Base-by-base conservation (phyloP, 176 grass and related monocot species). In the Carex parvula region DNA sequence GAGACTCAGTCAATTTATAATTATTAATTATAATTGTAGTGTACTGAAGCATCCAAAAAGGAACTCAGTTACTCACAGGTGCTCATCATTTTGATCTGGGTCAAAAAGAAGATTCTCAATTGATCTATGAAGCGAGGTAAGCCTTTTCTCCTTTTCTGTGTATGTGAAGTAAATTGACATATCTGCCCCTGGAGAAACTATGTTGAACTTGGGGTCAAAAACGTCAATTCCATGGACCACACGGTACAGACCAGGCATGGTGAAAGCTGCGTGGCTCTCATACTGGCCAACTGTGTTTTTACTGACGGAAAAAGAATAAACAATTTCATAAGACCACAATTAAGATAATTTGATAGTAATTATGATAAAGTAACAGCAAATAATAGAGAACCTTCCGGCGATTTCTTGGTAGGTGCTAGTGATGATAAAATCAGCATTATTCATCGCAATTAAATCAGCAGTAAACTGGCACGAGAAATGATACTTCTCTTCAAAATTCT, bases 371-470 rank as follows among this genome's bases (percentile, higher is more conserved):
- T 30, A 16, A 54, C 16, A 70, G 32, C 24, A 24, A 33, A 22
- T 7, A 65, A 68, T 83, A 79, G 2, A 92, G 33, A 87, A 98
- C 95, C 95, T 98, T 93, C 95, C 95, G 92, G 92, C 91, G 75
- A 98, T 95, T 93, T 98, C 95, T 86, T 98, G 95, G 55, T 95
- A 98, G 26, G 95, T 98, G 82, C 95, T 98, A 18, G 95, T 98
- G 84, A 98, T 98, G 83, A 98, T 98, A 87, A 98, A 98, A 90
- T 98, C 92, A 71, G 92, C 91, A 90, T 91, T 91, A 70, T 95
- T 95, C 95, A 98, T 98, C 20, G 95, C 58, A 24, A 98, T 90
- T 86, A 98, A 79, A 90, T 98, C 92, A 90, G 95, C 95, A 78
- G 95, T 98, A 79, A 98, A 98, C 77, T 98, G 95, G 89, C 95